Base-by-base conservation (phyloP, 352 stramenopile species). In the Phytophthora cajani region DNA sequence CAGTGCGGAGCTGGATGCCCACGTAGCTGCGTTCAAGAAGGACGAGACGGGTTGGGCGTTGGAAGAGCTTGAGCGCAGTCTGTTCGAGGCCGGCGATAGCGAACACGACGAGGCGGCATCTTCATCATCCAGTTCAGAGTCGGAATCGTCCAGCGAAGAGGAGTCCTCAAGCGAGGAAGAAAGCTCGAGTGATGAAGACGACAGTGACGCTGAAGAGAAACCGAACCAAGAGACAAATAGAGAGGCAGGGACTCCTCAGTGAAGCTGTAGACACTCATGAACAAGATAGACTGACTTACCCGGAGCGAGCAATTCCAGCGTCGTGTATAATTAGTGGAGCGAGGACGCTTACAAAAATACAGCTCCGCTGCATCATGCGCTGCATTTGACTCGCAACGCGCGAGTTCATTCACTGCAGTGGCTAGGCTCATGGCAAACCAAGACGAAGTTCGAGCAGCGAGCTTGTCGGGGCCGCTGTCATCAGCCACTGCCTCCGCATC, bases 21-120 rank as follows among this genome's bases (percentile, higher is more conserved):
- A 74, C 36, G 32, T 86, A 5, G 46, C 47, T n/a, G 58, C 54
- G 9, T 94, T 96, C 51, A 68, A 55, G 11, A 96, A 96, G 58
- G 72, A 57, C 7, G 71, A 89, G n/a, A 92, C 79, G 6, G 87
- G 87, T 33, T 96, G 89, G 89, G 87, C 82, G 0, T 69, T 96
- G 7, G 77, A 89, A 25, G 84, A 94, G 53, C 80, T 96, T 33
- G 89, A 96, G 65, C 70, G 58, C n/a, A 81, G 76, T 64, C 64
- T 94, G 6, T 53, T 82, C 8, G 71, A 90, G 61, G 63, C 67
- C 1, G 79, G 81, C 1, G 69, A 78, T 16, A 56, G 44, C 0
- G 62, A 67, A 4, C 58, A 71, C 4, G 72, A 78, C 14, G 54
- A 71, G 12, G 62, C 62, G 14, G 74, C 63, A 3, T 80, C 49